These are phyloP conservation scores for Platanthera zijinensis DNA, from an alignment of 106 monocot species.

Conservation along the genomic window DNA sequence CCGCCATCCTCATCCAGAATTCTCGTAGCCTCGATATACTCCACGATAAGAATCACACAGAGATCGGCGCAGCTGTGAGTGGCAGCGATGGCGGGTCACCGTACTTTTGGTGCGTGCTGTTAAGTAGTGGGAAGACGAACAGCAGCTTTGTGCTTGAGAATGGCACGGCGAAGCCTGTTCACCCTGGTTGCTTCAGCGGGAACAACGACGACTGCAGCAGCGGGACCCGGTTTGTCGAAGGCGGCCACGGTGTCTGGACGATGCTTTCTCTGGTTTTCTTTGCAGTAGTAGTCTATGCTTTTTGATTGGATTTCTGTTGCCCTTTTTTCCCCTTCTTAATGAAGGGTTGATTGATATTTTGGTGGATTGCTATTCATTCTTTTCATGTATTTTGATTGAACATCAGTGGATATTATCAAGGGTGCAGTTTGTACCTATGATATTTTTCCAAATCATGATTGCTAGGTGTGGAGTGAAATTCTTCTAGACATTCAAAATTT, in stretches of 20 bases:
- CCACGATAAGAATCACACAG: slow-evolving; percentile 66
- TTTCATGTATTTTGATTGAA: too few species aligned
- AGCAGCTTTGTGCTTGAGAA: slow-evolving; percentile 45
- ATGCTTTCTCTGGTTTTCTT: slow-evolving; percentile 18
- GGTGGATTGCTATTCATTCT: background rate
- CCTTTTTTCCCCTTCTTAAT: too few species aligned
- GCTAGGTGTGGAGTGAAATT: too few species aligned
- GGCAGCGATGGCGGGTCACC: slow-evolving; percentile 75
- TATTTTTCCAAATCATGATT: too few species aligned
- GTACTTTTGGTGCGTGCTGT: slow-evolving; percentile 82
- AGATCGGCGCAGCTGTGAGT: slow-evolving; percentile 67
- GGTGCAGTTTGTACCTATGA: too few species aligned
- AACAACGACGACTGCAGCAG: slow-evolving; percentile 67
- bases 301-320: slow-evolving; percentile 6
- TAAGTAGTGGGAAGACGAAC: slow-evolving; percentile 64
- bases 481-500: too few species aligned
- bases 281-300: slow-evolving; percentile 12
- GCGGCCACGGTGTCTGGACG: background rate
- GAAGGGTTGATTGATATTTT: background rate
- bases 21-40: slow-evolving; percentile 50
- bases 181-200: slow-evolving; percentile 82
- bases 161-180: slow-evolving; percentile 39
- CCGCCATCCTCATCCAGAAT: slow-evolving; percentile 34
- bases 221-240: background rate
- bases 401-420: too few species aligned